Percentiles rank a stretch among this genome's conserved stretches.
Evolutionary conservation across 1,139 yeast species (phyloP).

Genomic region (Pichia inconspicua): DNA sequence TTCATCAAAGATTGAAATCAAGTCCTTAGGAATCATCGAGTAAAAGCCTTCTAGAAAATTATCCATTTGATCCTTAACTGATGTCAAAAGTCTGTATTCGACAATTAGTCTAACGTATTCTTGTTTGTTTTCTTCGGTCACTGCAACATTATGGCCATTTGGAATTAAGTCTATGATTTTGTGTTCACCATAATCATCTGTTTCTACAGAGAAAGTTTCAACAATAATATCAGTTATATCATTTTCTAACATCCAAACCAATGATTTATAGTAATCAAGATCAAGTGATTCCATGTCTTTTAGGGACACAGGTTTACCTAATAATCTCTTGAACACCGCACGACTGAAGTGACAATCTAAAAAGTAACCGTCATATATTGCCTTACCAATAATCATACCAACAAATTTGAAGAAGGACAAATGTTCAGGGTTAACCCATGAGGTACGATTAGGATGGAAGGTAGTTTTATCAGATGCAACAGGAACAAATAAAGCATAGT

Average conservation of each 20-base stretch:
- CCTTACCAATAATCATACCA: conserved; percentile 92
- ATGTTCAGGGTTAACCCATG: conserved; percentile 91
- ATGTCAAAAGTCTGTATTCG: conserved; percentile 74
- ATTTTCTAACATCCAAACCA: conserved; percentile 94
- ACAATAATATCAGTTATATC: conserved; percentile 93
- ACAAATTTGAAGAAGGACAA: conserved; percentile 87
- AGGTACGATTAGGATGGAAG: conserved; percentile 90
- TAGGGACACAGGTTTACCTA: conserved; percentile 74
- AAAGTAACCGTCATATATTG: conserved; percentile 79
- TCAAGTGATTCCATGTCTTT: conserved; percentile 95
- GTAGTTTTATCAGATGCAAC: conserved; percentile 90
- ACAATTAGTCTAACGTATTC: conserved; percentile 84
- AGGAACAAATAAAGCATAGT: conserved; percentile 86
- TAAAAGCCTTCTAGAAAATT: conserved; percentile 83
- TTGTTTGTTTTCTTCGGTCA: conserved; percentile 83
- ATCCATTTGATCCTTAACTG: conserved; percentile 84
- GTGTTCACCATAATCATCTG: conserved; percentile 91
- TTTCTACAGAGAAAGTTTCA: conserved; percentile 91
- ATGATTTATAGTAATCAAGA: conserved; percentile 82
- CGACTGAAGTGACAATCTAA: conserved; percentile 94
- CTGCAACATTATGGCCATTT: conserved; percentile 75
- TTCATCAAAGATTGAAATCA: conserved; percentile 85
- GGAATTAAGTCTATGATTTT: conserved; percentile 52
- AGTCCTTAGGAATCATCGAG: conserved; percentile 82
- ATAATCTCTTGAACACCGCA: conserved; percentile 83